Conservation (phyloP, 2,329 filamentous ascomycete species). For the Fusarium dlaminii region DNA sequence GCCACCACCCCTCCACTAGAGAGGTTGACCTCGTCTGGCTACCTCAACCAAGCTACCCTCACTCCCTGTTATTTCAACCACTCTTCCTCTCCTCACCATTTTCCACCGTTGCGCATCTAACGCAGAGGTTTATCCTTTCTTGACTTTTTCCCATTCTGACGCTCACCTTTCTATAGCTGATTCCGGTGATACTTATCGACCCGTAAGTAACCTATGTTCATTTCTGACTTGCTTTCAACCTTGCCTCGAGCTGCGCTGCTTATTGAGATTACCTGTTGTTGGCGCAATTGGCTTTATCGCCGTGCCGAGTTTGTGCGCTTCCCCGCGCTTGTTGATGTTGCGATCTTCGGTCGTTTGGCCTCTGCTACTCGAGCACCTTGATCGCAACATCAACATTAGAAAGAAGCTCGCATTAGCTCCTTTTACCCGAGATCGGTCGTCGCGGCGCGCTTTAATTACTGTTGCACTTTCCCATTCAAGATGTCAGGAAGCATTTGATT, state of each 20-base stretch:
- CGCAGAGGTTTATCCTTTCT: conserved; percentile 38
- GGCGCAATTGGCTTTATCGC: conserved; percentile 27
- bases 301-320: conserved; percentile 30
- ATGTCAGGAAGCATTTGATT: not conserved
- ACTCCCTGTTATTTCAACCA: conserved; percentile 48
- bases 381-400: conserved; percentile 24
- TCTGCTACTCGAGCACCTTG: conserved; percentile 30
- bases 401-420: conserved; percentile 28
- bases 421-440: conserved; percentile 35
- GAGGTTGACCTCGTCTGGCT: conserved; percentile 34
- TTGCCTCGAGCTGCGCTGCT: conserved; percentile 10
- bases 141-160: conserved; percentile 37
- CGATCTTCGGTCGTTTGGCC: conserved; percentile 27
- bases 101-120: conserved; percentile 38
- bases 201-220: conserved; percentile 56
- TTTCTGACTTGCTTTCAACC: conserved; percentile 15
- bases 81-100: conserved; percentile 41
- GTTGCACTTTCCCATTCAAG: not conserved
- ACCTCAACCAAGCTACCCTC: conserved; percentile 41
- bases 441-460: conserved; percentile 16
- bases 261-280: not conserved
- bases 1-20: conserved; percentile 50
- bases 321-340: conserved; percentile 34
- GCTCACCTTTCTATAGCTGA: conserved; percentile 62
- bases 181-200: conserved; percentile 69